A percentile compares a stretch with the other conserved stretches of the same genome.
Evolutionary conservation across 495 filamentous ascomycete species (phyloP).

Genomic region (Penicillium subrubescens): DNA sequence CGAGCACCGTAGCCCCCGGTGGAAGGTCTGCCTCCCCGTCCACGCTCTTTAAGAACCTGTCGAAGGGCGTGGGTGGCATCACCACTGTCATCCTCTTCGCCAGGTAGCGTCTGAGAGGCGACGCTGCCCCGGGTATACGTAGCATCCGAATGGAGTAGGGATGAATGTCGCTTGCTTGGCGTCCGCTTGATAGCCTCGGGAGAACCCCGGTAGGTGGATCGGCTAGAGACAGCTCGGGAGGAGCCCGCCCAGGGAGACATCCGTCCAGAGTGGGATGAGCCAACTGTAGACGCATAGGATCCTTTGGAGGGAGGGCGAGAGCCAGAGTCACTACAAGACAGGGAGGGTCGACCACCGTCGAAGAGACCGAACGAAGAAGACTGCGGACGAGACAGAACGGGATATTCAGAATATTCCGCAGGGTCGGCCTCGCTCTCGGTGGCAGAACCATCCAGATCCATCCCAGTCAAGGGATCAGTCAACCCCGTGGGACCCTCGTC

Average conservation of each 20-base stretch:
- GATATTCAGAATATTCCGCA: constrained; percentile 67
- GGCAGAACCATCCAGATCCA: constrained; percentile 51
- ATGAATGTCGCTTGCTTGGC: constrained; percentile 38
- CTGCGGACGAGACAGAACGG: constrained; percentile 64
- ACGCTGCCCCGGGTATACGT: constrained; percentile 38
- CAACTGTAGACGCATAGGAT: constrained; percentile 49
- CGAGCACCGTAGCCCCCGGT: constrained; percentile 36
- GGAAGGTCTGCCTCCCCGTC: constrained; percentile 49
- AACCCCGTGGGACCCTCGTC: constrained; percentile 44
- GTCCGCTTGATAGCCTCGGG: constrained; percentile 43
- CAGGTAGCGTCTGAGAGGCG: constrained; percentile 59
- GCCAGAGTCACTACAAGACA: constrained; percentile 58
- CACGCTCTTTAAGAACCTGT: constrained; percentile 68
- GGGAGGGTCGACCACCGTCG: constrained; percentile 47
- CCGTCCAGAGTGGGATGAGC: constrained; percentile 46
- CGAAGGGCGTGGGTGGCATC: constrained; percentile 66
- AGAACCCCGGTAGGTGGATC: constrained; percentile 34
- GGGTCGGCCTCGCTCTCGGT: constrained; percentile 56
- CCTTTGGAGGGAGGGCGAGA: constrained; percentile 54
- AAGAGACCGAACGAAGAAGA: constrained; percentile 65
- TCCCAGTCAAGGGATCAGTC: constrained; percentile 43
- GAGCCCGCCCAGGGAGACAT: constrained; percentile 46
- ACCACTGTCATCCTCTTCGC: constrained; percentile 52
- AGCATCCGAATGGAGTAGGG: constrained; percentile 36
- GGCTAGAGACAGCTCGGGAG: constrained; percentile 29